Percentiles rank a stretch among this genome's conserved stretches.
These are phyloP conservation scores for Lachancea waltii DNA, from an alignment of 805 yeast genomes.

Conservation along the genomic window DNA sequence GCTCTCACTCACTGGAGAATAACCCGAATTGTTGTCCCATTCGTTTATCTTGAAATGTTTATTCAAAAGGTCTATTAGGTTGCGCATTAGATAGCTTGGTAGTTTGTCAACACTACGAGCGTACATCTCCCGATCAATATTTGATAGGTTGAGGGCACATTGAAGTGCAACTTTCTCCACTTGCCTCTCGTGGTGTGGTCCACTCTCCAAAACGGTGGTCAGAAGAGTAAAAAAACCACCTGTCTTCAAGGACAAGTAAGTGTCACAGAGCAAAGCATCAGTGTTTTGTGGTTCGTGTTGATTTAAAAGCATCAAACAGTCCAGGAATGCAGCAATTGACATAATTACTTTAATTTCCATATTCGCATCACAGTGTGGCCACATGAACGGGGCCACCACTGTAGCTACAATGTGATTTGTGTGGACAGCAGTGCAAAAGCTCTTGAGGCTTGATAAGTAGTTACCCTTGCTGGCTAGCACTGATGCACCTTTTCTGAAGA, in stretches of 20 bases:
- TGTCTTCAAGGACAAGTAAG: slow-evolving; percentile 2
- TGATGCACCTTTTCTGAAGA: slow-evolving; percentile 3
- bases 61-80: slow-evolving; percentile 11
- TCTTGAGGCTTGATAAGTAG: neutral
- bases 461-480: neutral
- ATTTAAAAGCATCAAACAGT: neutral
- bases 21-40: slow-evolving; percentile 1
- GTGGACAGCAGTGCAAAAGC: slow-evolving; percentile 5
- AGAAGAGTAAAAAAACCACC: slow-evolving; percentile 6
- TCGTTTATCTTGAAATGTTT: slow-evolving; percentile 11
- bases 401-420: neutral
- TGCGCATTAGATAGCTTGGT: slow-evolving; percentile 10
- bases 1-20: slow-evolving; percentile 10
- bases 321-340: neutral
- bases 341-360: slow-evolving; percentile 1
- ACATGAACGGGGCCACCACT: slow-evolving; percentile 2
- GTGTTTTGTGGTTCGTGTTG: neutral
- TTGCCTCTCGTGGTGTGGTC: neutral
- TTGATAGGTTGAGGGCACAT: slow-evolving; percentile 6
- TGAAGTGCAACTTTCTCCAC: neutral
- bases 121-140: slow-evolving; percentile 10
- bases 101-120: slow-evolving; percentile 12
- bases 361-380: slow-evolving; percentile 2
- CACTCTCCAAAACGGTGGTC: slow-evolving; percentile 4
- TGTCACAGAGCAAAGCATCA: slow-evolving; percentile 1